Percentiles rank a stretch among this genome's conserved stretches.
Evolutionary conservation across 2,329 filamentous ascomycete species (phyloP).

Genomic region (Talaromyces sp.): DNA sequence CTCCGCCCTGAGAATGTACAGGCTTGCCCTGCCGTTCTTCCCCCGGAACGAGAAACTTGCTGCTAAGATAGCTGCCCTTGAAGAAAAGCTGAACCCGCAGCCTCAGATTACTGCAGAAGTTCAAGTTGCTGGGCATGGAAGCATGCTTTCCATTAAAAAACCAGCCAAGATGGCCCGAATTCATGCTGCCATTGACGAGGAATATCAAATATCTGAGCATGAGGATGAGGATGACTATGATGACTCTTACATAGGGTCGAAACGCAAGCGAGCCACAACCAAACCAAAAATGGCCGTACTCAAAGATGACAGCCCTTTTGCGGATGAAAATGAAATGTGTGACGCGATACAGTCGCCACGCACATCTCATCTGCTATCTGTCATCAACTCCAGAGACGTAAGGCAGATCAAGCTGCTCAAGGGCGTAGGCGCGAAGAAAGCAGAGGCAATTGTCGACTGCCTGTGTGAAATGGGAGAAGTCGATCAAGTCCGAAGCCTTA

Average conservation of each 20-base stretch:
- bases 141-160: slow-evolving; percentile 28
- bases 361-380: slow-evolving; percentile 37
- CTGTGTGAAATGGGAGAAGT: slow-evolving; percentile 37
- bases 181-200: slow-evolving; percentile 28
- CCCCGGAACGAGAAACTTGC: slow-evolving; percentile 74
- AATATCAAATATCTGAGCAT: slow-evolving; percentile 22
- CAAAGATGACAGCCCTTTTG: not conserved
- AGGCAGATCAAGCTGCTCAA: slow-evolving; percentile 42
- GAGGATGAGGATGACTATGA: slow-evolving; percentile 21
- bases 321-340: slow-evolving; percentile 15
- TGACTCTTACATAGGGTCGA: slow-evolving; percentile 15
- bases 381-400: slow-evolving; percentile 43
- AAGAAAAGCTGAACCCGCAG: slow-evolving; percentile 43
- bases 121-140: slow-evolving; percentile 20
- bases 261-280: slow-evolving; percentile 23
- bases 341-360: slow-evolving; percentile 31
- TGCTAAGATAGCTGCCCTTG: slow-evolving; percentile 50
- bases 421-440: slow-evolving; percentile 44
- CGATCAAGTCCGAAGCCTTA: slow-evolving; percentile 30
- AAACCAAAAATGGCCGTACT: slow-evolving; percentile 1
- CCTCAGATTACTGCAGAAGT: slow-evolving; percentile 12
- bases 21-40: slow-evolving; percentile 77
- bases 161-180: slow-evolving; percentile 18
- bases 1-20: slow-evolving; percentile 78
- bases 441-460: slow-evolving; percentile 44